A percentile compares a stretch with the other conserved stretches of the same genome.
Evolutionary conservation across 1,284 basidiomycete species (phyloP).

Genomic region (Pseudozyma flocculosa): DNA sequence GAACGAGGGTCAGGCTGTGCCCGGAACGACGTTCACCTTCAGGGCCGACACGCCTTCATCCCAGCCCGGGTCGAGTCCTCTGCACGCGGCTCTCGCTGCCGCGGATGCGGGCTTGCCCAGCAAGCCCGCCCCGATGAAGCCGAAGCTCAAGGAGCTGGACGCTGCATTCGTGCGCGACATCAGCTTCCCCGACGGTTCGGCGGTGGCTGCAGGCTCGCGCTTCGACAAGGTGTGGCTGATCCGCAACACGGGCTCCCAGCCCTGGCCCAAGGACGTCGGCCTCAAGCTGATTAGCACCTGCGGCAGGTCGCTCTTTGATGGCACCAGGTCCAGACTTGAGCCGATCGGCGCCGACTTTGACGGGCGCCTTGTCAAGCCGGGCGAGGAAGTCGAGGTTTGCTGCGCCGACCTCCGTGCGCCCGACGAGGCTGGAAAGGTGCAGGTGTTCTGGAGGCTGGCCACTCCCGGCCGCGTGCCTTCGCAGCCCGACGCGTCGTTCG

Average conservation of each 20-base stretch:
- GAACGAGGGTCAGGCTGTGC: too few species aligned
- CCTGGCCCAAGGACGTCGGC: slow-evolving; percentile 65
- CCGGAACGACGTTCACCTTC: too few species aligned
- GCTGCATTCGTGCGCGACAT: slow-evolving; percentile 69
- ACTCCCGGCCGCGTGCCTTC: slow-evolving; percentile 62
- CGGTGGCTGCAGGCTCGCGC: slow-evolving; percentile 76
- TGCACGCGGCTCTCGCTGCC: too few species aligned
- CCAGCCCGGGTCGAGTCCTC: too few species aligned
- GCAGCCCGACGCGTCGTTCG: slow-evolving; percentile 63
- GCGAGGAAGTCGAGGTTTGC: slow-evolving; percentile 69
- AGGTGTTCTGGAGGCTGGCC: slow-evolving; percentile 72
- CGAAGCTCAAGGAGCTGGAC: slow-evolving; percentile 54
- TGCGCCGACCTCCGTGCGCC: slow-evolving; percentile 75
- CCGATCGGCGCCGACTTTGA: slow-evolving; percentile 41
- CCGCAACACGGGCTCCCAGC: slow-evolving; percentile 66
- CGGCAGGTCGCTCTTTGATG: slow-evolving; percentile 65
- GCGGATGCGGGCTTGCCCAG: too few species aligned
- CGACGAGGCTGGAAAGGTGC: slow-evolving; percentile 70
- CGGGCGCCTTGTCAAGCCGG: slow-evolving; percentile 65
- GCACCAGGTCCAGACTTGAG: slow-evolving; percentile 31
- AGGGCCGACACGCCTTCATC: too few species aligned
- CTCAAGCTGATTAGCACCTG: slow-evolving; percentile 67
- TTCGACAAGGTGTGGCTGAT: slow-evolving; percentile 80
- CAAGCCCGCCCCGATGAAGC: not conserved
- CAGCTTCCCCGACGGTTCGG: slow-evolving; percentile 73